Base-by-base conservation (phyloP, 202 grass and related monocot species). In the Zoysia matrella region DNA sequence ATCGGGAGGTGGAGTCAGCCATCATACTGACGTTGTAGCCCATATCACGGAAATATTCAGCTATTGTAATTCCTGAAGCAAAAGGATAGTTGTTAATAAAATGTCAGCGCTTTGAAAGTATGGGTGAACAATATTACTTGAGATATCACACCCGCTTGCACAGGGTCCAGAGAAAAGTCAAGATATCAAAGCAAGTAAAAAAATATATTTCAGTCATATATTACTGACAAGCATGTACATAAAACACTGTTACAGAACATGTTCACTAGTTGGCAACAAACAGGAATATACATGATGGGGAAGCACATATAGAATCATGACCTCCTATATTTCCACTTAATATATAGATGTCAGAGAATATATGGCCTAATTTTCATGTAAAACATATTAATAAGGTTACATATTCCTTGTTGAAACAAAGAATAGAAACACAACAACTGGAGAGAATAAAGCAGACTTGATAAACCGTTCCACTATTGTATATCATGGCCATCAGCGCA, bases 1-100 rank as follows among this genome's bases (percentile, higher is more conserved):
- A 97, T 40, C 92, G 88, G 12, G 94, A 97, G 47, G 94, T 97
- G 55, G 92, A 97, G 48, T 97, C 92, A 91, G 94, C 94, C 94
- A 97, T 97, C 94, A 97, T 97, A 84, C 94, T 97, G 78, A 97
- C 94, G 52, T 97, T 92, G 68, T 92, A 92, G 44, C 94, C 94
- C 94, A 97, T 97, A 78, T 94, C 94, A 83, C 94, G 87, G 78
- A 91, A 97, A 76, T 97, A 97, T 22, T 22, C 22, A 22, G 22
- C 22, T 22, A 22, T 22, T 22, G 22, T 22, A 22, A 22, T 22
- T 22, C 74, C 94, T 94, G 49, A 36, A 42, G 2, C 4, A 1
- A 64, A 63, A 70, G 30, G 15, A 42, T 77, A 49, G 48, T 54
- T 2, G 52, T 83, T 53, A 74, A 63, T 14, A 68, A 36, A 91